A percentile compares a stretch with the other conserved stretches of the same genome.
Conservation (phyloP, 148 eudicot species). For the Vaccinium macrocarpon region DNA sequence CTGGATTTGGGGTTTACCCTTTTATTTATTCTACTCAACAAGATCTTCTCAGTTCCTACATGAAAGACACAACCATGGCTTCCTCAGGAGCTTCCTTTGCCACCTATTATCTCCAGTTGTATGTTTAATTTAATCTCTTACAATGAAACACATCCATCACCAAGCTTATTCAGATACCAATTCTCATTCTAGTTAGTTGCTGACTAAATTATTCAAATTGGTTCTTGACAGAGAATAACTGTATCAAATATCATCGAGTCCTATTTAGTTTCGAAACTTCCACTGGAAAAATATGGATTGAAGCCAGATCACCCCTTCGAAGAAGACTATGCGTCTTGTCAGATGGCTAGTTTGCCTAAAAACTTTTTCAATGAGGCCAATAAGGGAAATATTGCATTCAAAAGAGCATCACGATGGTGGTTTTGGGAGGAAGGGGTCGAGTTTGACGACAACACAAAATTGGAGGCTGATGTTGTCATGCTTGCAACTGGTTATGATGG, state of each 20-base stretch:
- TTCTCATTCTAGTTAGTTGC: background rate
- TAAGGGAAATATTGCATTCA: conserved; percentile 62
- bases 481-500: conserved; percentile 92
- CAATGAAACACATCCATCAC: background rate
- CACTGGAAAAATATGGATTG: conserved; percentile 67
- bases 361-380: conserved; percentile 72
- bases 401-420: conserved; percentile 67
- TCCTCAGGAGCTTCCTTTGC: conserved; percentile 47
- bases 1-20: conserved; percentile 89
- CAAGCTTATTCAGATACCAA: background rate
- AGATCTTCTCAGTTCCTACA: conserved; percentile 85
- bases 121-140: background rate
- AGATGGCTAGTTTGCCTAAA: conserved; percentile 94
- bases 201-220: background rate
- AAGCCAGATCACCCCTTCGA: conserved; percentile 86
- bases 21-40: conserved; percentile 92
- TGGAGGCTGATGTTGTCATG: conserved; percentile 80
- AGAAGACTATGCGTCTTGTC: conserved; percentile 95
- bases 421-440: conserved; percentile 75
- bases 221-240: conserved; percentile 40
- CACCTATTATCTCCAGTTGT: conserved; percentile 61
- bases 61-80: conserved; percentile 67
- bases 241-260: conserved; percentile 68
- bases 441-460: conserved; percentile 58
- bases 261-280: conserved; percentile 69